Evolutionary conservation across 805 yeast genomes (phyloP).

Genomic region (Spathaspora arborariae): DNA sequence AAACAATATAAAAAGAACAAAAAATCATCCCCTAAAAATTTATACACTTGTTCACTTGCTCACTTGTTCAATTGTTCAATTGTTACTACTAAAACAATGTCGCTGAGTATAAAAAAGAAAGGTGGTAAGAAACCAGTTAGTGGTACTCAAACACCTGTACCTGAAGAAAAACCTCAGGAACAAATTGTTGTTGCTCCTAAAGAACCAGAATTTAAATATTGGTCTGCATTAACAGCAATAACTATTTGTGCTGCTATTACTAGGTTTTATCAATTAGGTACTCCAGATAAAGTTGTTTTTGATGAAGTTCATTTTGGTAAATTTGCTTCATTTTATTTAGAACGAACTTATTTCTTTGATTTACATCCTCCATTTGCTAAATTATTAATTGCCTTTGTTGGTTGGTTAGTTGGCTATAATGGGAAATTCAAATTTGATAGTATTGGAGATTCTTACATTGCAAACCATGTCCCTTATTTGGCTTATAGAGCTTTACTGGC

Average conservation of each 20-base stretch:
- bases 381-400: constrained; percentile 83
- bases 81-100: constrained; percentile 20
- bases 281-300: constrained; percentile 74
- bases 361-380: constrained; percentile 98
- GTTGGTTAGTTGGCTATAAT: constrained; percentile 83
- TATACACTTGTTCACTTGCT: neutral
- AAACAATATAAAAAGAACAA: neutral
- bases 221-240: constrained; percentile 32
- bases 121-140: constrained; percentile 19
- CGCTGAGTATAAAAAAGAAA: constrained; percentile 25
- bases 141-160: neutral
- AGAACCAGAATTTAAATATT: constrained; percentile 29
- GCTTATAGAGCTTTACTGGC: constrained; percentile 81
- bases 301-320: constrained; percentile 89
- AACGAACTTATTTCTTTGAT: constrained; percentile 91
- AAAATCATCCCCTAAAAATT: neutral
- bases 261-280: constrained; percentile 59
- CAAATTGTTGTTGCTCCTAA: neutral
- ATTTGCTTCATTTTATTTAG: constrained; percentile 79
- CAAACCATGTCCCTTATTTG: constrained; percentile 80
- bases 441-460: constrained; percentile 78
- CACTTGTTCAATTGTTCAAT: neutral
- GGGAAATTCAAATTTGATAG: constrained; percentile 91
- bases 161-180: neutral
- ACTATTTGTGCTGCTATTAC: constrained; percentile 45